Base-by-base conservation (phyloP, 2,329 filamentous ascomycete genomes). In the Emmonsia crescens region DNA sequence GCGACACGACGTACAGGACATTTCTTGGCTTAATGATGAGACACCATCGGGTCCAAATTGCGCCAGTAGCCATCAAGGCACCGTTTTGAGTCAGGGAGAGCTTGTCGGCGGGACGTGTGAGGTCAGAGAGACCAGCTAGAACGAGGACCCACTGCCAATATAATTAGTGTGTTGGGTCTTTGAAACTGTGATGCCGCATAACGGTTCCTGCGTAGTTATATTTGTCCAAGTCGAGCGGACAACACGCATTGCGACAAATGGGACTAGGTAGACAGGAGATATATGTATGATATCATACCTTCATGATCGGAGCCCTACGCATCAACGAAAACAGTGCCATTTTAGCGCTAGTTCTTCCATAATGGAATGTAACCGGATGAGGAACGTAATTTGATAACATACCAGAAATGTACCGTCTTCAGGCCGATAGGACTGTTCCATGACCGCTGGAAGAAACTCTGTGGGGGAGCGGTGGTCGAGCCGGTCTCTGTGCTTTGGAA, bases 1-100 rank as follows among this genome's bases (percentile, higher is more conserved):
- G 8, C 33, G 16, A 31, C 29, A 49, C 27, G 24, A 79, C 86
- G 56, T 79, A 91, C 87, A 96, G 88, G 72, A 91, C 79, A 82
- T 99, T 99, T 78, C 86, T 86, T 62, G 94, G 94, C 77, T 86
- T 91, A 79, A 99, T 99, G 76, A 99, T 89, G 74, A 97, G 83
- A 82, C 94, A 99, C 94, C 94, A 99, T 68, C 94, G 85, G 54
- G 94, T 99, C 94, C 94, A 99, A 83, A 99, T 99, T 67, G 89
- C 78, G 68, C 94, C 94, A 10, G 94, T 99, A 69, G 86, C 86
- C 73, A 90, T 94, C 68, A 99, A 84, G 63, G 94, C 93, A 58
- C 82, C 81, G 80, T 97, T 99, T 79, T 96, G 92, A 36, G 89
- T 94, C 65, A 96, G 80, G 48, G 92, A 96, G 68, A 99, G 89